Conservation (phyloP, 2,329 filamentous ascomycete genomes). For the Alternaria viburni region DNA sequence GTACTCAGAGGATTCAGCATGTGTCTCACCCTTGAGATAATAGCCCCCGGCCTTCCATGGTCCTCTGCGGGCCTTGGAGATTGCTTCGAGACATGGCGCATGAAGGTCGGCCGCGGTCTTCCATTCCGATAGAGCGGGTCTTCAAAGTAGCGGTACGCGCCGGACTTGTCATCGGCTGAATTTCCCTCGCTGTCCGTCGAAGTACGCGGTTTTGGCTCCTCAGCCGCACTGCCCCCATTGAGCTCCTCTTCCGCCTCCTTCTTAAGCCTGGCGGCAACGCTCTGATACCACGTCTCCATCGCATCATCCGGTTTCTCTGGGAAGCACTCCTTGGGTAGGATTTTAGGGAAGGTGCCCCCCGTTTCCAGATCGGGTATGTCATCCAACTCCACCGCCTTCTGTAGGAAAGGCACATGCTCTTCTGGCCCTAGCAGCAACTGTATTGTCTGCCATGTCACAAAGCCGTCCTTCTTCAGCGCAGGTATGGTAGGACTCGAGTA, state of each 20-base stretch:
- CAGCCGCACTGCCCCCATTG: constrained; percentile 23
- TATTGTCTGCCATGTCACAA: constrained; percentile 92
- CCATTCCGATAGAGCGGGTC: constrained; percentile 57
- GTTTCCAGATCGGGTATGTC: constrained; percentile 74
- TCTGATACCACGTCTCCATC: constrained; percentile 86
- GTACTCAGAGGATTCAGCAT: constrained; percentile 44
- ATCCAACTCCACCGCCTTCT: constrained; percentile 80
- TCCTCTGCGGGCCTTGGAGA: constrained; percentile 38
- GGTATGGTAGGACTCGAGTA: constrained; percentile 80
- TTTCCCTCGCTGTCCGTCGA: constrained; percentile 46
- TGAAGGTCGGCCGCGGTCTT: constrained; percentile 52
- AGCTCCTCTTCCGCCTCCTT: constrained; percentile 61
- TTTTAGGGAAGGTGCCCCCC: constrained; percentile 62
- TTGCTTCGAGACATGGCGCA: constrained; percentile 48
- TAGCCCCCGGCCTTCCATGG: constrained; percentile 22
- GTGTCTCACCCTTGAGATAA: constrained; percentile 42
- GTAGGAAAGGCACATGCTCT: constrained; percentile 83
- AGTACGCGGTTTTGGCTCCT: constrained; percentile 34
- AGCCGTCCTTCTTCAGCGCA: constrained; percentile 81
- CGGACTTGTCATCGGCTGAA: constrained; percentile 51
- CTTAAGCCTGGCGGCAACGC: constrained; percentile 73
- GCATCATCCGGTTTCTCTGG: constrained; percentile 75
- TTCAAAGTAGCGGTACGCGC: constrained; percentile 56
- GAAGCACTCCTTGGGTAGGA: constrained; percentile 71
- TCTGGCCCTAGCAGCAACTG: constrained; percentile 87